These are phyloP conservation scores for Acanthamoeba rhysodes DNA, from an alignment of 208 protist genomes.

Conservation along the genomic window DNA sequence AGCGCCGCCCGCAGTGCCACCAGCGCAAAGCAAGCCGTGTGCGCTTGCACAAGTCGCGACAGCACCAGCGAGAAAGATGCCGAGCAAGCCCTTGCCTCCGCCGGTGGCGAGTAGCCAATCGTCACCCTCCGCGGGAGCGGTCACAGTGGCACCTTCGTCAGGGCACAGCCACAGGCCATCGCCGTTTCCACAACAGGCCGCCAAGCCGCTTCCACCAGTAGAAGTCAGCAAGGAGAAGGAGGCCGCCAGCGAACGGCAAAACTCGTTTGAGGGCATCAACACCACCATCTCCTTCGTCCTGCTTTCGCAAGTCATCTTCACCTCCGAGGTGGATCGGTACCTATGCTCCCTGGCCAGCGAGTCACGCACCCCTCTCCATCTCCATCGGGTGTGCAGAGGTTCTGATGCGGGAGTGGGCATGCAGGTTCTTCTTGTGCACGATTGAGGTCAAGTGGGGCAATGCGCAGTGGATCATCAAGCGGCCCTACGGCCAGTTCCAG, in stretches of 20 bases:
- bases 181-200: background rate
- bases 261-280: conserved; percentile 54
- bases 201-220: background rate
- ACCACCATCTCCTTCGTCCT: conserved; percentile 12
- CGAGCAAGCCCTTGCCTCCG: conserved; percentile 34
- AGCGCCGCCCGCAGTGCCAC: background rate
- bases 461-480: conserved; percentile 25
- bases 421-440: conserved; percentile 29
- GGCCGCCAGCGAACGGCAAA: background rate
- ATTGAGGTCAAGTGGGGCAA: conserved; percentile 58
- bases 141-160: background rate
- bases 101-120: background rate
- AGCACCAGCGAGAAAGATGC: background rate
- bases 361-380: background rate
- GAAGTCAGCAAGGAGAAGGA: background rate
- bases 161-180: background rate
- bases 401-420: too few relatives aligned
- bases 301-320: conserved; percentile 4
- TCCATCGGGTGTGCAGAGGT: background rate
- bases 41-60: background rate
- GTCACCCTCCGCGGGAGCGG: background rate
- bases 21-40: background rate
- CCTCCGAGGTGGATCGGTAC: conserved; percentile 25
- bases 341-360: background rate
- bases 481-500: conserved; percentile 31